A percentile compares a stretch with the other conserved stretches of the same genome.
Conservation (phyloP, 2,329 filamentous ascomycete genomes). For the Parascedosporium putredinis region DNA sequence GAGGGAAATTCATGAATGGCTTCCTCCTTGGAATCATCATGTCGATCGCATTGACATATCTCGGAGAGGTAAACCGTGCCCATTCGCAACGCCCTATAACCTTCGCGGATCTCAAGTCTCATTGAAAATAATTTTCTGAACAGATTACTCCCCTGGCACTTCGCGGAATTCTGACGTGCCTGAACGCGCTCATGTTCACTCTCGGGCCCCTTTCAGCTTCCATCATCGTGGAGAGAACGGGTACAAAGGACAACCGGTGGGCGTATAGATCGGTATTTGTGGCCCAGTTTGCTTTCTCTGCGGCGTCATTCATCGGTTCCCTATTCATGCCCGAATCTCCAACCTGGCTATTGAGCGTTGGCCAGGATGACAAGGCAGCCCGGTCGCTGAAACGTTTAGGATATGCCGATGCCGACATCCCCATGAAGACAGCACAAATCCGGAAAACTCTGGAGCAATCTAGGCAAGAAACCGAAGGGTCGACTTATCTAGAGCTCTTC, state of each 20-base stretch:
- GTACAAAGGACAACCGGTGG: slow-evolving; percentile 18
- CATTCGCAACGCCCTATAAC: neutral
- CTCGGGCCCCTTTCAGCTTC: slow-evolving; percentile 20
- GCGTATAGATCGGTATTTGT: slow-evolving; percentile 23
- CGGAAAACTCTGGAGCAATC: slow-evolving; percentile 22
- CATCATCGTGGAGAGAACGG: slow-evolving; percentile 21
- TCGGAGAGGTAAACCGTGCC: slow-evolving; percentile 16
- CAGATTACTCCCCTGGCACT: slow-evolving; percentile 19
- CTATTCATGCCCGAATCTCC: slow-evolving; percentile 31
- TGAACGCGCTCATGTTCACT: slow-evolving; percentile 19
- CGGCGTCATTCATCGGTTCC: slow-evolving; percentile 18
- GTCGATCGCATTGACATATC: neutral
- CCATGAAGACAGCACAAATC: slow-evolving; percentile 19
- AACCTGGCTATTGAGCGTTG: slow-evolving; percentile 26
- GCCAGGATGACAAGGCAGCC: slow-evolving; percentile 22
- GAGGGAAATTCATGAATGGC: slow-evolving; percentile 30
- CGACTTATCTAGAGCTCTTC: slow-evolving; percentile 29
- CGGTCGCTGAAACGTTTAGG: slow-evolving; percentile 23
- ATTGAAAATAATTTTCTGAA: neutral
- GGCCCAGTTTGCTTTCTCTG: slow-evolving; percentile 22
- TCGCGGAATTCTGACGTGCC: slow-evolving; percentile 18
- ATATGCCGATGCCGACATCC: slow-evolving; percentile 15
- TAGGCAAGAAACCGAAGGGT: slow-evolving; percentile 23
- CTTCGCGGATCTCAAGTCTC: too few relatives aligned
- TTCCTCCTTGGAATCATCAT: slow-evolving; percentile 19